These are phyloP conservation scores for Vicia faba DNA, from an alignment of 306 rosid species.

Conservation along the genomic window DNA sequence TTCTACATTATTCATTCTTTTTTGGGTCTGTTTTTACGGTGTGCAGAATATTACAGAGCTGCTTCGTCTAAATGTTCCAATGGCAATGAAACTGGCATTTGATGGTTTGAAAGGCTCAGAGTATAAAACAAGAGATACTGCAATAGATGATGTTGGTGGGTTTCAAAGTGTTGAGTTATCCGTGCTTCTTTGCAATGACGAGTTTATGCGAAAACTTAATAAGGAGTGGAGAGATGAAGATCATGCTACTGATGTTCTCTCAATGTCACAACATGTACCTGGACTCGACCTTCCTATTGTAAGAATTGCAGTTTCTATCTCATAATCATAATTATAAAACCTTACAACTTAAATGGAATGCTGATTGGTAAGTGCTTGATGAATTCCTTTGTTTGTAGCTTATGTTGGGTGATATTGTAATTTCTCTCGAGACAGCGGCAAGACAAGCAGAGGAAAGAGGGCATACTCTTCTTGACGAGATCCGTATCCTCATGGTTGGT, in stretches of 20 bases:
- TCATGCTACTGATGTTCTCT: slow-evolving; percentile 81
- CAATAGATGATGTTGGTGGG: slow-evolving; percentile 69
- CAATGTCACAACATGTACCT: slow-evolving; percentile 78
- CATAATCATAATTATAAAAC: slow-evolving; percentile 21
- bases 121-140: slow-evolving; percentile 67
- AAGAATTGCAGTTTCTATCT: slow-evolving; percentile 42
- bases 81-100: slow-evolving; percentile 76
- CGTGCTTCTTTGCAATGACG: slow-evolving; percentile 78
- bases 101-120: slow-evolving; percentile 64
- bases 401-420: slow-evolving; percentile 83
- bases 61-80: slow-evolving; percentile 76
- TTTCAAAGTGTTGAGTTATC: slow-evolving; percentile 77
- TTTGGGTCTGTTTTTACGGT: slow-evolving; percentile 22
- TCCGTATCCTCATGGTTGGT: slow-evolving; percentile 85
- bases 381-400: slow-evolving; percentile 60
- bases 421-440: slow-evolving; percentile 90
- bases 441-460: slow-evolving; percentile 95
- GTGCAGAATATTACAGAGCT: slow-evolving; percentile 72
- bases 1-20: slow-evolving; percentile 23
- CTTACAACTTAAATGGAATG: slow-evolving; percentile 11
- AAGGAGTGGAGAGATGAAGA: slow-evolving; percentile 97
- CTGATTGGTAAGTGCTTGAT: slow-evolving; percentile 33
- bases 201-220: slow-evolving; percentile 75
- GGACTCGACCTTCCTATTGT: slow-evolving; percentile 78
- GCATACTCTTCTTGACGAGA: slow-evolving; percentile 78